Base-by-base conservation (phyloP, 352 stramenopile species). In the Albugo laibachii region DNA sequence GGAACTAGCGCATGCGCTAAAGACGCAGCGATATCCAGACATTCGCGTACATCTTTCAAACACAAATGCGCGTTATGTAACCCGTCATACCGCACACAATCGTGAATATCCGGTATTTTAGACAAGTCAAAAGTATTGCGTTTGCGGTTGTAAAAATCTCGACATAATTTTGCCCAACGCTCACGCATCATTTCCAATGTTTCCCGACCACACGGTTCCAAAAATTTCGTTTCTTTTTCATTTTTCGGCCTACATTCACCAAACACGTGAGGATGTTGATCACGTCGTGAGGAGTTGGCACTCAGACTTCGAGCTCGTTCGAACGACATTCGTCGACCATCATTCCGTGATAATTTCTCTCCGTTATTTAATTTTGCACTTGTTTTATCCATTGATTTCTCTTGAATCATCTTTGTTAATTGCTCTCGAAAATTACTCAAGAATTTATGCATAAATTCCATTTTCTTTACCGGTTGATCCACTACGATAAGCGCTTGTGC, bases 51-150 rank as follows among this genome's bases (percentile, higher is more conserved):
- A n/a, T 83, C 93, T 13, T 79, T 83, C 11, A 98, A 59, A 45
- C 92, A 80, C 31, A 99, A 53, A 53, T 97, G 81, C 14, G 80
- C 72, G 59, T 99, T 99, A 63, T 99, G 96, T 15, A 99, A 76
- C 44, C 95, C 88, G 65, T 99, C 95, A 60, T 97, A 98, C 18
- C 93, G 83, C 45, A 97, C 92, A 63, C 94, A 97, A 63, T 98
- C 95, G 62, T 97, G 94, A 41, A 99, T 95, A 53, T 99, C 96
- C 8, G 96, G 95, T 46, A 99, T 95, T 54, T 97, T 86, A 8
- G 80, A 95, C 34, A 98, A 59, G 57, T 97, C 93, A 65, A 97
- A 97, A 2, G 70, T 87, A 50, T 92, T 75, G 12, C 59, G 83
- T 54, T 93, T 93, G 52, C 80, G 80, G 27, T 92, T 88, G 68